These are phyloP conservation scores for Dendrocalamus sinicus DNA, from an alignment of 176 grass and related monocot genomes.

Conservation along the genomic window DNA sequence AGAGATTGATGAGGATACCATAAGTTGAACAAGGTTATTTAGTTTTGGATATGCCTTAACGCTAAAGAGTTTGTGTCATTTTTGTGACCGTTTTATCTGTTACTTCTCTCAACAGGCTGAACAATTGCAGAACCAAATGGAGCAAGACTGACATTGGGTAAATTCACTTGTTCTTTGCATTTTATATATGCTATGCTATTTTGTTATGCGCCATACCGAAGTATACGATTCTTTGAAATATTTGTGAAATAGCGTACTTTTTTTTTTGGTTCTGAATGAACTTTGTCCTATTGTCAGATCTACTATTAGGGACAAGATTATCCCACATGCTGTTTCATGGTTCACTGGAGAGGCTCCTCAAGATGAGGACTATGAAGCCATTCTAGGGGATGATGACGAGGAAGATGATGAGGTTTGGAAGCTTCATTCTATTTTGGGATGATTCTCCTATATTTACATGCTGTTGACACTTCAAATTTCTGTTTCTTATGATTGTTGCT, in stretches of 20 bases:
- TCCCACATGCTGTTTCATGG: slow-evolving; percentile 63
- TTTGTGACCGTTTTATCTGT: neutral
- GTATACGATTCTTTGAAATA: neutral
- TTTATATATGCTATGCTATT: neutral
- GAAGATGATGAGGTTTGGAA: neutral
- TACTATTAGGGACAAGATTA: slow-evolving; percentile 67
- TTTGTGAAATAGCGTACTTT: neutral
- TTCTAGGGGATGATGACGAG: slow-evolving; percentile 43
- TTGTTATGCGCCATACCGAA: neutral
- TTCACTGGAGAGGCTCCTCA: slow-evolving; percentile 57
- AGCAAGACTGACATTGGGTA: slow-evolving; percentile 70
- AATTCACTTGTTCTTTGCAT: neutral
- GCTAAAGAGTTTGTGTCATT: neutral
- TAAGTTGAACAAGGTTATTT: slow-evolving; percentile 27
- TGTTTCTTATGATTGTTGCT: neutral
- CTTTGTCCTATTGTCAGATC: slow-evolving; percentile 29
- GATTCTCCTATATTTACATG: neutral
- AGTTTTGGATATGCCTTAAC: neutral
- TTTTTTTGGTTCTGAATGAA: neutral
- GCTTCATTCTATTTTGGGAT: neutral
- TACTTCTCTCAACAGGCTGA: slow-evolving; percentile 50
- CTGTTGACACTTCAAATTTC: neutral
- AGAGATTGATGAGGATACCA: slow-evolving; percentile 60
- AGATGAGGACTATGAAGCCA: slow-evolving; percentile 52
- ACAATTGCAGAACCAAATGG: slow-evolving; percentile 66